Conservation (phyloP, 169 alveolate genomes). For the Cryptosporidium tyzzeri region DNA sequence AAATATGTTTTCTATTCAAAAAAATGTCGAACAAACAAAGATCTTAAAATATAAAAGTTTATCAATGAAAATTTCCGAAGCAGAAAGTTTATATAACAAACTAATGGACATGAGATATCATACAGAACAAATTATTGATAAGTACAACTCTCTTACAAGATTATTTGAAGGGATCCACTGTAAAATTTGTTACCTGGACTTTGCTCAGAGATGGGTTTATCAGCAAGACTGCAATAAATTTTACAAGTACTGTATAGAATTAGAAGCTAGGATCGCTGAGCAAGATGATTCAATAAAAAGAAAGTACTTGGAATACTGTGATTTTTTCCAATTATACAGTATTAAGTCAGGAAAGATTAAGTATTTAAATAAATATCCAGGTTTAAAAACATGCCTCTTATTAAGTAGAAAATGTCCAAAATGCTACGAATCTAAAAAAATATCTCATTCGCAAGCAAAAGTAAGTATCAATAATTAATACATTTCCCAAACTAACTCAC, state of each 20-base stretch:
- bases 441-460: slow-evolving; percentile 35
- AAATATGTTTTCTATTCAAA: not conserved
- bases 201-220: slow-evolving; percentile 68
- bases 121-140: slow-evolving; percentile 9
- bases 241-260: slow-evolving; percentile 49
- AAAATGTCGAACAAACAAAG: not conserved
- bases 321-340: slow-evolving; percentile 19
- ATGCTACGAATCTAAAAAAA: slow-evolving; percentile 21
- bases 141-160: slow-evolving; percentile 27
- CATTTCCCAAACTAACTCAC: not conserved
- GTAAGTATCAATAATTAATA: slow-evolving; percentile 4
- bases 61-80: slow-evolving; percentile 16
- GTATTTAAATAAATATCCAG: slow-evolving; percentile 29
- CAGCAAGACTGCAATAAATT: slow-evolving; percentile 52
- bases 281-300: slow-evolving; percentile 39
- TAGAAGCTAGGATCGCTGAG: slow-evolving; percentile 69
- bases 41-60: slow-evolving; percentile 6
- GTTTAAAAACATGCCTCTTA: not conserved
- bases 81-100: slow-evolving; percentile 6
- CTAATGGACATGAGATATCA: slow-evolving; percentile 46
- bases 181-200: slow-evolving; percentile 42
- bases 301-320: slow-evolving; percentile 34
- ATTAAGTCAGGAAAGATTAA: slow-evolving; percentile 5
- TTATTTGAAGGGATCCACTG: slow-evolving; percentile 57
- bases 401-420: slow-evolving; percentile 50